These are phyloP conservation scores for Pyrenochaeta sp. DNA, from an alignment of 2,329 filamentous ascomycete genomes.

Conservation along the genomic window DNA sequence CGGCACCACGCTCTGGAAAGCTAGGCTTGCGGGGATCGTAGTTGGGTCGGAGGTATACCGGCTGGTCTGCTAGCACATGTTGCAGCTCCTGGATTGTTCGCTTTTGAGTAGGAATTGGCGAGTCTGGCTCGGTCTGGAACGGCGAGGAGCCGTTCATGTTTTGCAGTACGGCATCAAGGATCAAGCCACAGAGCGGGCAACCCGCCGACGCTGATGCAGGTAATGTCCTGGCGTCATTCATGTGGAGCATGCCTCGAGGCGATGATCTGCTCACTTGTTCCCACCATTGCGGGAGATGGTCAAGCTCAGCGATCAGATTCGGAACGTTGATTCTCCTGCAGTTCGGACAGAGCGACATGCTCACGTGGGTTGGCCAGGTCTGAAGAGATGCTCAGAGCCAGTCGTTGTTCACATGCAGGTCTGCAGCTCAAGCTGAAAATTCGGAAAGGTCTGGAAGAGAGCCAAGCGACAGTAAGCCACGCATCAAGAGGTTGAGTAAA, in stretches of 20 bases:
- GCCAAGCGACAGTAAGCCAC: too few relatives aligned
- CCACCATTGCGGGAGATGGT: conserved; percentile 26
- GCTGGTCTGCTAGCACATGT: conserved; percentile 14
- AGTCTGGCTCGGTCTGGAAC: not conserved
- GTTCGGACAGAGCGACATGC: conserved; percentile 27
- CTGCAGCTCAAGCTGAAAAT: too few relatives aligned
- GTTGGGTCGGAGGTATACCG: conserved; percentile 28
- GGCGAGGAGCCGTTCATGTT: conserved; percentile 9
- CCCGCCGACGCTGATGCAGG: conserved; percentile 18
- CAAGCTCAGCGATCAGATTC: conserved; percentile 17
- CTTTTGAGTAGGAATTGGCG: conserved; percentile 5
- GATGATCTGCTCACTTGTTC: conserved; percentile 15
- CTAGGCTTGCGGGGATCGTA: conserved; percentile 14
- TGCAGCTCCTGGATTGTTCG: conserved; percentile 13
- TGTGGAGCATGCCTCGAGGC: conserved; percentile 22
- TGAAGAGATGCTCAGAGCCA: too few relatives aligned
- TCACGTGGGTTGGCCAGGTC: too few relatives aligned
- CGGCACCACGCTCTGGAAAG: conserved; percentile 22
- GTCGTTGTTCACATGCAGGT: too few relatives aligned
- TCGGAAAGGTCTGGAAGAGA: too few relatives aligned
- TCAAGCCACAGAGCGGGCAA: conserved; percentile 26
- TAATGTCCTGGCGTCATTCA: conserved; percentile 21
- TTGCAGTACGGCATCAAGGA: conserved; percentile 21
- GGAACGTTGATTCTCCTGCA: conserved; percentile 19
- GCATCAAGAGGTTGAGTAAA: too few relatives aligned